Evolutionary conservation across 1,139 yeast genomes (phyloP), one percentile per base, ranked within the genome.

Genomic region (Hansenula sp.): DNA sequence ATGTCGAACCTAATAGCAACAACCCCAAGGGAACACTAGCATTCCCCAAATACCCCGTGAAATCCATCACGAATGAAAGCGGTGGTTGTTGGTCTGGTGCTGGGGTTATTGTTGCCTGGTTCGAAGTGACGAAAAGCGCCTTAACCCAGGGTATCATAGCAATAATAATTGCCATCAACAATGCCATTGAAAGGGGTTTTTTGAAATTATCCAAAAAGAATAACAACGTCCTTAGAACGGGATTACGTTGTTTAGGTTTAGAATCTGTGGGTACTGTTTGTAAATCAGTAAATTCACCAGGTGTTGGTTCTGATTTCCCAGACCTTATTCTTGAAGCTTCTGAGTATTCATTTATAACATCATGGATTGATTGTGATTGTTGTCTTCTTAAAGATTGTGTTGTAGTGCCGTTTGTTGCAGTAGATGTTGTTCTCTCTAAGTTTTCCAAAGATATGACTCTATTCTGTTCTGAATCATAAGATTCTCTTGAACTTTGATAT

Each of bases 61-160:
- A 77, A 58, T 88, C 96, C 76, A 88, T 83, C n/a, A 87, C 47
- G 52, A 88, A 88, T 27, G 88, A 86, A 27, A 89, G 70, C 1
- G 93, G 90, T 0, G 96, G 96, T 44, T 71, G 71, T 3, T 72
- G 70, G 61, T 90, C 97, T 0, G 97, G 96, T 0, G 96, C 96
- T 42, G 72, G 57, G 8, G 80, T 85, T 29, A 80, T 63, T 52
- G 61, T 10, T 50, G 60, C 72, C 54, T 57, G 46, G 47, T 62
- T 48, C 30, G 62, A 60, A 1, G 34, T 42, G 1, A 82, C 85
- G 59, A 84, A 84, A n/a, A 82, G 63, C 1, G 88, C 87, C 55
- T 76, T 79, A 15, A 83, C 67, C 68, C 90, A 86, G 1, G 91
- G 91, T 8, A 86, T 68, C 84, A 84, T 77, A 9, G 85, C 75